Base-by-base conservation (phyloP, 169 alveolate genomes). In the Cryptosporidium sp. region DNA sequence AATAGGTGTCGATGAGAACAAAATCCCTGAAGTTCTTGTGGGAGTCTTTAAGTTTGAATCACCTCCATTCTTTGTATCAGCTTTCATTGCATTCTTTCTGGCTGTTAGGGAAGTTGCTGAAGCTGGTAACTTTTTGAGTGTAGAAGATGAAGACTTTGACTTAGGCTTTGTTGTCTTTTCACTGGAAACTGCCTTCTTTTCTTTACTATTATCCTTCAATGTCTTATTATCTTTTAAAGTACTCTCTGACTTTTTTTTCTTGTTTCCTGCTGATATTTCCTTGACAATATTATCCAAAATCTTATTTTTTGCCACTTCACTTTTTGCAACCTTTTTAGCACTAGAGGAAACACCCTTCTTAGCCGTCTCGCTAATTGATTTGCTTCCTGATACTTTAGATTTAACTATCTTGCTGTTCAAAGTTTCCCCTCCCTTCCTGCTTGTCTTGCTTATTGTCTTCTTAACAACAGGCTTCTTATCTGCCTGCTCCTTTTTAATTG, bases 31-130 rank as follows among this genome's bases (percentile, higher is more conserved):
- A 65, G 50, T 16, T 12, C 89, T 69, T 41, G 50, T 50, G 18
- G 89, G 89, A 33, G 89, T 80, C 39, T 37, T 65, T 43, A 62
- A 21, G 21, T 26, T 70, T 23, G 31, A 23, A 29, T 70, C 65
- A 12, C 1, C 26, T 16, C 21, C 59, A 31, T 14, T 43, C 84
- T 39, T 45, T 8, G 43, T 16, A 8, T 43, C 84, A 10, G 26
- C 21, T 43, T 70, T 70, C 59, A 45, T 70, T 39, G 62, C 10
- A 39, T 59, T 73, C 31, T 73, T 73, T 41, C 52, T 73, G 4
- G 71, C 86, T 9, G 86, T 73, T 41, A 73, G 4, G 35, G 71
- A 52, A 52, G 86, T 73, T 41, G 86, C 86, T 18, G 86, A 73
- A n/a, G 68, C 70, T 33, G 86, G 86, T 18, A 73, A 23, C 21